Base-by-base conservation (phyloP, 1,284 basidiomycete species). In the Ustilago lituana region DNA sequence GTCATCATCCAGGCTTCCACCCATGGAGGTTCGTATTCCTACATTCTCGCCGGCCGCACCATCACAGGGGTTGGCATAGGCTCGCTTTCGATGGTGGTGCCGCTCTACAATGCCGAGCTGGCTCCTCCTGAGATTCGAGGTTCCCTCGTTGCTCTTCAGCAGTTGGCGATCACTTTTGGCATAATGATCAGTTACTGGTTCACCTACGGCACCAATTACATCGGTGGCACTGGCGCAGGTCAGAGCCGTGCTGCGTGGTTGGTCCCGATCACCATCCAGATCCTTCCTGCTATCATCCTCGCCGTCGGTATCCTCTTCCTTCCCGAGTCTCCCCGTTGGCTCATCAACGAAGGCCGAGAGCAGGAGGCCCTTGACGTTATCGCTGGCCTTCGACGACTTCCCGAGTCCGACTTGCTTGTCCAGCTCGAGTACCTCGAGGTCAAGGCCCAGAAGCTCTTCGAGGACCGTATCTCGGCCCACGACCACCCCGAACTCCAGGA, bases 391-490 rank as follows among this genome's bases (percentile, higher is more conserved):
- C 88, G 91, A 33, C 78, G 84, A 8, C 83, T 87, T 14, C 84
- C 88, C 2, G 83, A 86, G 8, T 86, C 89, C 49, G 84, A 86
- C 20, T 88, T 90, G 17, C 82, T 89, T 10, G 88, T 92, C 7
- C 88, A 90, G 67, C 89, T 91, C 67, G 91, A 93, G 75, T 92
- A 88, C 83, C 84, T 91, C 87, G 90, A 91, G 77, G 89, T 93
- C 82, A 89, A 89, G 67, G 90, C 90, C 0, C 89, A 92, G 78
- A 70, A 69, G 57, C 58, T 61, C 15, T 67, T 69, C 47, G 52
- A 62, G 41, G 66, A 58, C 41, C 66, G 71, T 24, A 19, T 76
- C 26, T 74, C 57, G n/a, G 58, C 39, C 12, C 64, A 74, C 51
- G 76, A 73, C 46, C 44, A 76, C 83, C 89, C 89, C 5, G 82